Evolutionary conservation across 345 rosid genomes (phyloP).

Genomic region (Turritis glabra): DNA sequence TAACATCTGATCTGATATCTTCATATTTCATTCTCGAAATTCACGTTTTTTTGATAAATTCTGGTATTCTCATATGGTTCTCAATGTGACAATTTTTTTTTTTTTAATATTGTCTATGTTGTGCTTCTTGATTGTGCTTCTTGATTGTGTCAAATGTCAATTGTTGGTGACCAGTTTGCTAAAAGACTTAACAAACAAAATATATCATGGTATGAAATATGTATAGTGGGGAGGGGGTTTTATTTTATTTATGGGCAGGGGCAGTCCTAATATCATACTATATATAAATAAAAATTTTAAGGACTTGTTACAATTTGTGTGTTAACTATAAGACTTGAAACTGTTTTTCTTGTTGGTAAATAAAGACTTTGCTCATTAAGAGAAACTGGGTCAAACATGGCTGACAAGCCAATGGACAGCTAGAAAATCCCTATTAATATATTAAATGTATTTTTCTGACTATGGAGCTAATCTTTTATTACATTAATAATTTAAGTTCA

Average conservation of each 20-base stretch:
- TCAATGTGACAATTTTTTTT: background rate
- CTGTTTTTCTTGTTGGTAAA: background rate
- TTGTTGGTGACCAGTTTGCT: background rate
- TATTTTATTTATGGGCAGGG: background rate
- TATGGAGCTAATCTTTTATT: background rate
- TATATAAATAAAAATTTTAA: background rate
- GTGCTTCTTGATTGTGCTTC: background rate
- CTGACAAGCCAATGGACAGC: slow-evolving; percentile 18
- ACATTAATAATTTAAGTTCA: background rate
- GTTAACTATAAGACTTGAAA: background rate
- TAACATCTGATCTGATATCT: background rate
- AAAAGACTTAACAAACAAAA: background rate
- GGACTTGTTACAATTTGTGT: background rate
- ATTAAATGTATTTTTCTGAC: slow-evolving; percentile 24
- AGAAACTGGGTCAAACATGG: slow-evolving; percentile 26
- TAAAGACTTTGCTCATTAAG: background rate
- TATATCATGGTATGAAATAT: background rate
- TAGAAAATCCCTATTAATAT: background rate
- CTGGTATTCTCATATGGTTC: background rate
- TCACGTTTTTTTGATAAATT: background rate
- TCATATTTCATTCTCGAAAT: background rate
- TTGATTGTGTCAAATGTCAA: background rate
- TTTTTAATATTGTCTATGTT: too few species aligned
- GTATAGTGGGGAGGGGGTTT: slow-evolving; percentile 7
- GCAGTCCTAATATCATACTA: too few species aligned